Evolutionary conservation across 2,329 filamentous ascomycete genomes (phyloP).

Genomic region (Clathrospora elynae): DNA sequence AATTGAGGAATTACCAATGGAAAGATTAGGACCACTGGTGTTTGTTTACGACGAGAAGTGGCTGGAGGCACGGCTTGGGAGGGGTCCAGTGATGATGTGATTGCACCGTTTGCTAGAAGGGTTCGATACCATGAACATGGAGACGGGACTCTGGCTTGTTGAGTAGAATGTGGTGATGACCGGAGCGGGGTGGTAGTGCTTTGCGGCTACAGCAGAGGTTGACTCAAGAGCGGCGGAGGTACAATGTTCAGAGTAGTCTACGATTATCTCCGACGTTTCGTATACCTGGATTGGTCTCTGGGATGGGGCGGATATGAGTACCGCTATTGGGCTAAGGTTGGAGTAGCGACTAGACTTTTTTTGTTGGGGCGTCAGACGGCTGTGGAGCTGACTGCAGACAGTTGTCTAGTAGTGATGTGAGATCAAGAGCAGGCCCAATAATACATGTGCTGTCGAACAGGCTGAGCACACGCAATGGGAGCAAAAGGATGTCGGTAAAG

Average conservation of each 20-base stretch:
- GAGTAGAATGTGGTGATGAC: constrained; percentile 10
- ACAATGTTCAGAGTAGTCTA: constrained; percentile 26
- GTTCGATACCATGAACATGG: constrained; percentile 19
- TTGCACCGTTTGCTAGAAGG: constrained; percentile 17
- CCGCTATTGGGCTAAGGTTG: constrained; percentile 25
- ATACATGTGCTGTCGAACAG: constrained; percentile 20
- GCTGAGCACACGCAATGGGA: constrained; percentile 10
- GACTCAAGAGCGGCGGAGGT: constrained; percentile 4
- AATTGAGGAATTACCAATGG: constrained; percentile 2
- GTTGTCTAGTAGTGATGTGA: constrained; percentile 24
- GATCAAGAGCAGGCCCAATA: constrained; percentile 20
- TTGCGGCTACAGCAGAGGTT: constrained; percentile 20
- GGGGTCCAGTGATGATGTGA: constrained; percentile 10
- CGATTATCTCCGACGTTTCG: constrained; percentile 18
- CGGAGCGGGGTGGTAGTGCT: constrained; percentile 9
- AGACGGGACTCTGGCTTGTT: constrained; percentile 12
- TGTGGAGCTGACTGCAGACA: constrained; percentile 35
- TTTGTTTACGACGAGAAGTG: not conserved
- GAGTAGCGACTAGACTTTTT: constrained; percentile 28
- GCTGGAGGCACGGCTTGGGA: not conserved
- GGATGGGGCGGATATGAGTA: constrained; percentile 24
- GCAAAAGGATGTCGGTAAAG: constrained; percentile 16
- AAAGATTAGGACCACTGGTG: constrained; percentile 2
- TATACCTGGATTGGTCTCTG: constrained; percentile 16
- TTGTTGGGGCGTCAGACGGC: constrained; percentile 33